Evolutionary conservation across 441 rosid genomes (phyloP).

Genomic region (Viola pubescens): DNA sequence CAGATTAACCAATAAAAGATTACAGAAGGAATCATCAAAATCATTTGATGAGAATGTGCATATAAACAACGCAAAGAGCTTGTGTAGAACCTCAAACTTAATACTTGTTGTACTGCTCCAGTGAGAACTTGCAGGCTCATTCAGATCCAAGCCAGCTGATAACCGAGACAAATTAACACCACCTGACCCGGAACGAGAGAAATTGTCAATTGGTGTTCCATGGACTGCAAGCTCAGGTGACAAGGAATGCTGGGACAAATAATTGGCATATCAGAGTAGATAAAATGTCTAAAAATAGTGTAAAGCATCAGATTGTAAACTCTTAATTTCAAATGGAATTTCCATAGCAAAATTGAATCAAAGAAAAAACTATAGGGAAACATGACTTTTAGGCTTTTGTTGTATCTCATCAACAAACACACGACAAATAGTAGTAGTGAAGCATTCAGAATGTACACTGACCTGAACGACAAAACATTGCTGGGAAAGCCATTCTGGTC

Average conservation of each 20-base stretch:
- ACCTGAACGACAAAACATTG: slow-evolving; percentile 83
- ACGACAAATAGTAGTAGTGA: not conserved
- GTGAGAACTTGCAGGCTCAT: slow-evolving; percentile 70
- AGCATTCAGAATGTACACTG: slow-evolving; percentile 2
- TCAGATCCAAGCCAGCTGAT: slow-evolving; percentile 70
- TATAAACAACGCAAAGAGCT: slow-evolving; percentile 14
- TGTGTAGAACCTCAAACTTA: slow-evolving; percentile 64
- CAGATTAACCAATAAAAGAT: slow-evolving; percentile 5
- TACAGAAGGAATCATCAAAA: not conserved
- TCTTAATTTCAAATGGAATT: slow-evolving; percentile 2
- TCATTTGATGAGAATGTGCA: not conserved
- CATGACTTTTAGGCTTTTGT: no score
- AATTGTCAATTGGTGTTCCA: slow-evolving; percentile 71
- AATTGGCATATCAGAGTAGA: slow-evolving; percentile 15
- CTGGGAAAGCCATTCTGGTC: slow-evolving; percentile 90
- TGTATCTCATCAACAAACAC: not conserved
- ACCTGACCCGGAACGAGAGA: slow-evolving; percentile 80
- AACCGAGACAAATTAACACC: slow-evolving; percentile 83
- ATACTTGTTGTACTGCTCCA: slow-evolving; percentile 90
- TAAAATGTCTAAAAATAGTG: not conserved
- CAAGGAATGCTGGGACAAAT: slow-evolving; percentile 64
- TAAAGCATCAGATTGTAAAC: not conserved
- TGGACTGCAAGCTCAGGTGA: slow-evolving; percentile 92
- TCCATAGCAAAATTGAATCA: not conserved
- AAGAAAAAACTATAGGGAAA: no score